Base-by-base conservation (phyloP, 192 early-diverging fungal species). In the Linnemannia hyalina region DNA sequence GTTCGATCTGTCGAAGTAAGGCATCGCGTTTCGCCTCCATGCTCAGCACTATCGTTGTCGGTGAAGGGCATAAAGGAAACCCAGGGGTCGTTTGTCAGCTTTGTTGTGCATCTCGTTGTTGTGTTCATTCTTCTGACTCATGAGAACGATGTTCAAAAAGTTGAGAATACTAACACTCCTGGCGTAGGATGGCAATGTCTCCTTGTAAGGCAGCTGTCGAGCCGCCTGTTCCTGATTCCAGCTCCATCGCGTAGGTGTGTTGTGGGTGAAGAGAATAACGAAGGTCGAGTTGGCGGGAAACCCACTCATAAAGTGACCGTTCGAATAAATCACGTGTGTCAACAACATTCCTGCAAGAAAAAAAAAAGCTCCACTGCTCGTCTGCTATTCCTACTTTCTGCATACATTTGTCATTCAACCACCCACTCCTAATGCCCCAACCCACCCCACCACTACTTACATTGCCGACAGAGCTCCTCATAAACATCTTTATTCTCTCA, bases 111-210 rank as follows among this genome's bases (percentile, higher is more conserved):
- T 38, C 60, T 65, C 9, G 38, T 9, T 52, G 2, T 70, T 29
- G 10, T 46, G 1, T 49, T 9, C 13, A 26, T 40, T 41, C 70
- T 70, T 20, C 22, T 70, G 35, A 13, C 5, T 46, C 29, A 4
- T 65, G 60, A 32, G 10, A 60, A 74, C 22, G 18, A 57, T 40
- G 16, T 46, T 46, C 44, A 15, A 23, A 13, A 49, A 49, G 29
- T n/a, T 46, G 13, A 3, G 8, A 11, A 10, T 3, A 70, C 82
- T 57, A 46, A 86, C 84, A 60, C 63, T 80, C 84, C 26, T 68
- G 75, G 4, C 76, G 78, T 10, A 86, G 76, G 44, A 86, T 86
- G 41, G 81, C 74, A 41, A 86, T 70, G 73, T 86, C 84, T 23
- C 74, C 71, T 71, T 75, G 69, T 22, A 86, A 20, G 15, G 79